A percentile compares a stretch with the other conserved stretches of the same genome.
Conservation (phyloP, 2,329 filamentous ascomycete species). For the Cadophora luteo-olivacea region DNA sequence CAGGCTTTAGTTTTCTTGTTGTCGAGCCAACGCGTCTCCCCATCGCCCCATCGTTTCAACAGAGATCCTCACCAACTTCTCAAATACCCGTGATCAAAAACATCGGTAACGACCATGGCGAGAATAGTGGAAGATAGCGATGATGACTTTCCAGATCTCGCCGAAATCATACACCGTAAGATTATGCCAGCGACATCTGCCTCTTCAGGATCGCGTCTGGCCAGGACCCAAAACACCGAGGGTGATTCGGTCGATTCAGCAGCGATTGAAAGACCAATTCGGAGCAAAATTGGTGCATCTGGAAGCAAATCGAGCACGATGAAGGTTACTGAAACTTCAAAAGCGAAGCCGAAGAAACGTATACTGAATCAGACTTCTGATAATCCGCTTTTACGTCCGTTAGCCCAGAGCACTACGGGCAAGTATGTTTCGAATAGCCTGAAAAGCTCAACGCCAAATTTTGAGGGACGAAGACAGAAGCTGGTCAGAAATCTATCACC, state of each 20-base stretch:
- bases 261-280: background rate
- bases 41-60: background rate
- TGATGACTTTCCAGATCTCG: constrained; percentile 36
- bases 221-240: background rate
- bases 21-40: constrained; percentile 9
- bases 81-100: background rate
- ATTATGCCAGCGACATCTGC: background rate
- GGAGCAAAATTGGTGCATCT: background rate
- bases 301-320: background rate
- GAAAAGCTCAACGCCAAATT: constrained; percentile 11
- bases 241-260: background rate
- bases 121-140: constrained; percentile 34
- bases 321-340: background rate
- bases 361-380: constrained; percentile 35
- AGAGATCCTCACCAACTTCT: background rate
- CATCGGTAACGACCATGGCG: constrained; percentile 29
- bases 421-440: background rate
- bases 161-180: constrained; percentile 21
- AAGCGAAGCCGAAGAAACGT: constrained; percentile 35
- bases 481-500: too few relatives aligned
- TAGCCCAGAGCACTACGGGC: background rate
- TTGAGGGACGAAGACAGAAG: background rate
- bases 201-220: background rate
- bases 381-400: constrained; percentile 38
- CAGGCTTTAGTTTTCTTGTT: background rate